Evolutionary conservation across 352 stramenopile genomes (phyloP).

Genomic region (Pythium chondricola): DNA sequence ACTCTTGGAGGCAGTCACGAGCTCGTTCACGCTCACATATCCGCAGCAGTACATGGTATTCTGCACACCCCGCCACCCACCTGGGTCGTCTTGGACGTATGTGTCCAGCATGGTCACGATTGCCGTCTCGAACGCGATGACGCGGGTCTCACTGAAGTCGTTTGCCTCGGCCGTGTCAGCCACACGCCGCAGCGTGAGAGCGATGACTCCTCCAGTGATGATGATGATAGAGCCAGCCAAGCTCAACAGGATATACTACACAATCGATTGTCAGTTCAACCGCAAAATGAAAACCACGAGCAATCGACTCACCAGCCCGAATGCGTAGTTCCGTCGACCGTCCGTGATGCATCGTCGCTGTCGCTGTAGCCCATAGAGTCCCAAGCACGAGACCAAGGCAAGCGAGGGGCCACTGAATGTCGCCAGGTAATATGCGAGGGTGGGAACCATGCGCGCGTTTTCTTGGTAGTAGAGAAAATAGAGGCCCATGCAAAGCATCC

Average conservation of each 20-base stretch:
- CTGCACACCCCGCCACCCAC: conserved; percentile 36
- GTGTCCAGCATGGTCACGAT: conserved; percentile 33
- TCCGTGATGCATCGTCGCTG: conserved; percentile 48
- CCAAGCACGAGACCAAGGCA: conserved; percentile 32
- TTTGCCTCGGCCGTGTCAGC: conserved; percentile 25
- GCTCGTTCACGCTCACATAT: conserved; percentile 24
- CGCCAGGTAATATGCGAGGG: conserved; percentile 42
- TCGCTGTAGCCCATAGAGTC: conserved; percentile 44
- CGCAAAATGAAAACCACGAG: not conserved
- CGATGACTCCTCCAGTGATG: conserved; percentile 38
- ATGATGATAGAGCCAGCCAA: conserved; percentile 32
- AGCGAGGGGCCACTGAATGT: conserved; percentile 39
- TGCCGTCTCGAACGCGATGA: conserved; percentile 35
- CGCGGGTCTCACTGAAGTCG: conserved; percentile 30
- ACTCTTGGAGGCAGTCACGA: conserved; percentile 12
- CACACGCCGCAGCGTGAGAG: conserved; percentile 32
- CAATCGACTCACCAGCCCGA: conserved; percentile 34
- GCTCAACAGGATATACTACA: conserved; percentile 45
- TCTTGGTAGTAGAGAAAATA: conserved; percentile 61
- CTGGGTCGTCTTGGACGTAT: conserved; percentile 22
- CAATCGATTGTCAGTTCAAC: not conserved
- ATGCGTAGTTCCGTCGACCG: conserved; percentile 46
- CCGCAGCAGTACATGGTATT: conserved; percentile 51
- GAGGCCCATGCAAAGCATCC: conserved; percentile 41
- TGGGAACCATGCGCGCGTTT: conserved; percentile 42